These are phyloP conservation scores for Marasmius oreades DNA, from an alignment of 1,284 basidiomycete genomes.

Conservation along the genomic window DNA sequence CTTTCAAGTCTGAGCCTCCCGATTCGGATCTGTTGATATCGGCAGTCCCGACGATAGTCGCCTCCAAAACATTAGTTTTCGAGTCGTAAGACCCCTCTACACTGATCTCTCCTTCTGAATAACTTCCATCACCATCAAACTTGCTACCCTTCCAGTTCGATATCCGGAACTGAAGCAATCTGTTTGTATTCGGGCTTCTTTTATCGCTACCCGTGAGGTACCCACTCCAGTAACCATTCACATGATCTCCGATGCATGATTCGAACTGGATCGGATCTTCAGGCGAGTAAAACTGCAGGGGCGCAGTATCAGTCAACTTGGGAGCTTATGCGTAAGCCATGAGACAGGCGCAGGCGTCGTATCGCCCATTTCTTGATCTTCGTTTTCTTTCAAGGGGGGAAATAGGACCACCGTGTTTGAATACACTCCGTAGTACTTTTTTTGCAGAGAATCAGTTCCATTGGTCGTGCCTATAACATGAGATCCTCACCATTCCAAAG, in stretches of 20 bases:
- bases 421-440: background rate
- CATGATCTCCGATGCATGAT: background rate
- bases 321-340: background rate
- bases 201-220: slow-evolving; percentile 1
- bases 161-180: slow-evolving; percentile 8
- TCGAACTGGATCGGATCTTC: slow-evolving; percentile 1
- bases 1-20: background rate
- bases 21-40: background rate
- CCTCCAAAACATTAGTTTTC: background rate
- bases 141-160: background rate
- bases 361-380: too few relatives aligned
- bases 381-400: background rate
- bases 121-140: slow-evolving; percentile 6
- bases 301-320: background rate
- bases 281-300: background rate
- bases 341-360: background rate
- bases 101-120: background rate
- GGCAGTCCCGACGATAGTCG: background rate
- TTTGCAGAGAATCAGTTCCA: background rate
- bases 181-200: background rate
- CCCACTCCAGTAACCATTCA: slow-evolving; percentile 11
- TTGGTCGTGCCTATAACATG: background rate
- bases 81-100: background rate
- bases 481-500: slow-evolving; percentile 10
- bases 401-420: background rate